phyloP scores from a whole-genome alignment of 177 flowering plant species.

The Telopea speciosissima region DNA sequence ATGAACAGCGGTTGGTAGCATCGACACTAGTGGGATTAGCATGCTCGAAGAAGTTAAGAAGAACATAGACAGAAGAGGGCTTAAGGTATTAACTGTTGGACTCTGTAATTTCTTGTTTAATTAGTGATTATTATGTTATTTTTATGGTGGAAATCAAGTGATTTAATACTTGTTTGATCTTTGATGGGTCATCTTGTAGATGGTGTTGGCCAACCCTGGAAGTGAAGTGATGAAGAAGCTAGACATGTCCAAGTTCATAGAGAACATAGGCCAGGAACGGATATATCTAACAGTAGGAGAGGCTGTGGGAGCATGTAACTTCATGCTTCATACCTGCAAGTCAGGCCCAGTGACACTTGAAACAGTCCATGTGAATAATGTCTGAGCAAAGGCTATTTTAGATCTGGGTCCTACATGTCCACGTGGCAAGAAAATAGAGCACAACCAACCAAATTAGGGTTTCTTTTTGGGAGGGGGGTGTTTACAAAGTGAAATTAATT shows the following conservation, averaged over 20 bases:
- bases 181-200: no score
- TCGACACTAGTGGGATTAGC: constrained; percentile 73
- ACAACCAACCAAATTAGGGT: no score
- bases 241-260: constrained; percentile 45
- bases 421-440: no score
- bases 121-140: no score
- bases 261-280: constrained; percentile 51
- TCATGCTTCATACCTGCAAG: constrained; percentile 48
- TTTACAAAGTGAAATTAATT: no score
- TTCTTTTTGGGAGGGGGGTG: no score
- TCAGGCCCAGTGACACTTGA: background rate
- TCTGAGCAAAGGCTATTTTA: no score
- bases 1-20: constrained; percentile 52
- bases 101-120: no score
- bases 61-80: constrained; percentile 34
- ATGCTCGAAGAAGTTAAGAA: constrained; percentile 62
- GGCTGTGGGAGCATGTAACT: constrained; percentile 67
- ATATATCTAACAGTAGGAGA: constrained; percentile 63
- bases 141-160: no score
- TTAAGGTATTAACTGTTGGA: constrained; percentile 37
- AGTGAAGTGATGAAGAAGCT: constrained; percentile 75
- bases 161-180: no score
- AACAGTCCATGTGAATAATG: no score
- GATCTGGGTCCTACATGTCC: no score
- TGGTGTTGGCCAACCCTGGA: constrained; percentile 53